Evolutionary conservation across 345 rosid genomes (phyloP).

Genomic region (Brassica carinata): DNA sequence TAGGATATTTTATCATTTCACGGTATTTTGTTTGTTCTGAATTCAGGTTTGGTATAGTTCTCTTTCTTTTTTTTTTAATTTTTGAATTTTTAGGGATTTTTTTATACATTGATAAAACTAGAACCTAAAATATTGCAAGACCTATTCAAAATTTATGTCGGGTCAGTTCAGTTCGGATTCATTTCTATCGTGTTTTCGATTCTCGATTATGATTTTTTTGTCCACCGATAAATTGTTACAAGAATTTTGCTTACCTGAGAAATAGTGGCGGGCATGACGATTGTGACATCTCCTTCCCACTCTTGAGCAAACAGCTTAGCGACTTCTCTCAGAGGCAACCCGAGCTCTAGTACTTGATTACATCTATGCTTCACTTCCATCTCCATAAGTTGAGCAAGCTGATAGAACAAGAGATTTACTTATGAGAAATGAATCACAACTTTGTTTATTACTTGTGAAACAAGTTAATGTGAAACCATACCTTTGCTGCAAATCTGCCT

Average conservation of each 20-base stretch:
- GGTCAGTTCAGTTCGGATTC: not conserved
- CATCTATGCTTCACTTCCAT: slow-evolving; percentile 98
- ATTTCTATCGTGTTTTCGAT: too few relatives aligned
- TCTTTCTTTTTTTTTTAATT: too few relatives aligned
- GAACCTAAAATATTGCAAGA: too few relatives aligned
- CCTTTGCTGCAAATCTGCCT: slow-evolving; percentile 96
- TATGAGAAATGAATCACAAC: not conserved
- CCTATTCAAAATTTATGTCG: not conserved
- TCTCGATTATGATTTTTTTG: not conserved
- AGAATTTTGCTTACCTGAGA: slow-evolving; percentile 63
- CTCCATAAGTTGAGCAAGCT: slow-evolving; percentile 88
- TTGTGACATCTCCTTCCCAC: slow-evolving; percentile 99
- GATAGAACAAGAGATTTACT: not conserved
- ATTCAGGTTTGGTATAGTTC: not conserved
- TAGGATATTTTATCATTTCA: not conserved
- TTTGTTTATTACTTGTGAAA: not conserved
- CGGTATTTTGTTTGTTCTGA: too few relatives aligned
- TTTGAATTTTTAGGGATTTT: not conserved
- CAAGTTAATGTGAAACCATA: slow-evolving; percentile 31
- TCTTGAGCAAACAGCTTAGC: slow-evolving; percentile 95
- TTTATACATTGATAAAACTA: too few relatives aligned
- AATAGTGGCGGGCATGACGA: slow-evolving; percentile 93
- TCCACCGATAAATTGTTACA: not conserved
- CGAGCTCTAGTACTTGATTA: slow-evolving; percentile 79
- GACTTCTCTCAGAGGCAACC: slow-evolving; percentile 83